A percentile compares a stretch with the other conserved stretches of the same genome.
Conservation (phyloP, 1,139 yeast genomes). For the Hanseniaspora sp. region DNA sequence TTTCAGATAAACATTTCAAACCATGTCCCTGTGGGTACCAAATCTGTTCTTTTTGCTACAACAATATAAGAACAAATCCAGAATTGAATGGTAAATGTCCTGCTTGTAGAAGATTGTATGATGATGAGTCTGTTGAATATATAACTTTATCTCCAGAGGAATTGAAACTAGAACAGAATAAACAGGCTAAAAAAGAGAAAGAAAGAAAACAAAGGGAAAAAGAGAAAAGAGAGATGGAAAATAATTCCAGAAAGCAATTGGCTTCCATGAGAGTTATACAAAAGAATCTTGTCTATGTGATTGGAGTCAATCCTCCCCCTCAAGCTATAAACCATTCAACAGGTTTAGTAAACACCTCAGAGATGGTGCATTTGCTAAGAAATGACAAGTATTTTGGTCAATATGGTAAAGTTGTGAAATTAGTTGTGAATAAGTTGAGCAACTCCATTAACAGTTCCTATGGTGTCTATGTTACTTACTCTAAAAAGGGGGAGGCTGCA, state of each 20-base stretch:
- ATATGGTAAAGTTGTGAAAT: conserved; percentile 88
- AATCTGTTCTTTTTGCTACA: conserved; percentile 95
- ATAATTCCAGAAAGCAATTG: conserved; percentile 78
- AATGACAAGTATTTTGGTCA: conserved; percentile 95
- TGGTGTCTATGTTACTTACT: conserved; percentile 92
- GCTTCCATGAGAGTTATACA: conserved; percentile 97
- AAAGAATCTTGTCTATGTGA: conserved; percentile 91
- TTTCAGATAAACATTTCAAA: conserved; percentile 87
- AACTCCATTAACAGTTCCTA: conserved; percentile 55
- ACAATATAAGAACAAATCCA: conserved; percentile 89
- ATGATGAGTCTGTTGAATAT: conserved; percentile 86
- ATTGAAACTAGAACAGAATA: conserved; percentile 62
- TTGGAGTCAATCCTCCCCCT: conserved; percentile 67
- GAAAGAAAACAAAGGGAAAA: conserved; percentile 84
- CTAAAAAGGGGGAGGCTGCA: conserved; percentile 88
- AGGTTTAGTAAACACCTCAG: conserved; percentile 62
- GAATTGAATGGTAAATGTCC: conserved; percentile 95
- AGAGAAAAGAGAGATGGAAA: conserved; percentile 84
- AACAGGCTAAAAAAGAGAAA: conserved; percentile 68
- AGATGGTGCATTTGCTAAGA: conserved; percentile 69
- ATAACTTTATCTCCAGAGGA: conserved; percentile 77
- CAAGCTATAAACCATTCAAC: conserved; percentile 14
- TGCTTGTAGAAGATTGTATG: conserved; percentile 89
- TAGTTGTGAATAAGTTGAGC: conserved; percentile 74
- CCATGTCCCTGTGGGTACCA: conserved; percentile 99